Percentiles rank a stretch among this genome's conserved stretches.
Evolutionary conservation across 345 rosid genomes (phyloP).

Genomic region (Nasturtium officinale): DNA sequence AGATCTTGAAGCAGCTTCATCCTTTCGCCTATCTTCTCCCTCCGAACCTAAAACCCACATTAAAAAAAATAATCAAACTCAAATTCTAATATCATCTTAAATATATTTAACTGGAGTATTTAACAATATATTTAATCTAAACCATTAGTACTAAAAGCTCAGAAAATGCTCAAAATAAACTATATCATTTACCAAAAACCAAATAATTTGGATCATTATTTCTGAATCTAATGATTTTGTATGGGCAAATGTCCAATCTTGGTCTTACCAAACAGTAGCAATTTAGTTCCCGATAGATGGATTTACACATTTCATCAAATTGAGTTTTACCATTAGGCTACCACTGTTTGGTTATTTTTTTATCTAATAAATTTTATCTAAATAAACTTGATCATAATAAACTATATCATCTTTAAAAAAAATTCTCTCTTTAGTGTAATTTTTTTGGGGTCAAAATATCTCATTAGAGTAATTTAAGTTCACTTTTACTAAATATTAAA

Average conservation of each 20-base stretch:
- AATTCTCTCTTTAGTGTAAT: no score
- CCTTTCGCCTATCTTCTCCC: slow-evolving; percentile 94
- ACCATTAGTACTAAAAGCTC: background rate
- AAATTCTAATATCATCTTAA: background rate
- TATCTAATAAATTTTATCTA: background rate
- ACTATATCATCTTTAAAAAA: no score
- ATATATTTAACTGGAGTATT: background rate
- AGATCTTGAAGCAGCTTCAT: slow-evolving; percentile 98
- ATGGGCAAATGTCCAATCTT: no score
- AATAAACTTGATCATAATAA: background rate
- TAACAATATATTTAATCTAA: background rate
- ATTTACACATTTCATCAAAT: no score
- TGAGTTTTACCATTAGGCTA: no score
- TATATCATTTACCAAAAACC: background rate
- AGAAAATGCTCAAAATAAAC: background rate
- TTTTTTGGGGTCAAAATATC: no score
- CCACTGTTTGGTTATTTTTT: no score
- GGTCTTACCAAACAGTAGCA: no score
- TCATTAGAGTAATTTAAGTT: background rate
- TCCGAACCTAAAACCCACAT: slow-evolving; percentile 55
- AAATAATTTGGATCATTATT: background rate
- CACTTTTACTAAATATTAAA: background rate
- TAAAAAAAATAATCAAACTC: background rate
- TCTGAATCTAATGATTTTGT: no score
- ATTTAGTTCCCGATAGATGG: no score